phyloP scores from a whole-genome alignment of 2,329 filamentous ascomycete species.

The Ceratocystis alfenasii region DNA sequence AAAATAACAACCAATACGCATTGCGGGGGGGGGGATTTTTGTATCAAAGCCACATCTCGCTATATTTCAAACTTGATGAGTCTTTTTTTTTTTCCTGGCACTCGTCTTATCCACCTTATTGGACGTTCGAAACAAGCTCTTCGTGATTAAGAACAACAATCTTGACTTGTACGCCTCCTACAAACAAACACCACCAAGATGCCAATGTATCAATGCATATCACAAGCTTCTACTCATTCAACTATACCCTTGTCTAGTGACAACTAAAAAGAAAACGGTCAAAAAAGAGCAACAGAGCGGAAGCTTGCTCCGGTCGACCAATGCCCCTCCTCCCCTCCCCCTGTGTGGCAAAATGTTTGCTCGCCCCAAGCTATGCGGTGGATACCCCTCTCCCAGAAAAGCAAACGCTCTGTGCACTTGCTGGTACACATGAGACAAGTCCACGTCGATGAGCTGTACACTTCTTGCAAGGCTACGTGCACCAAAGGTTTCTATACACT shows the following conservation, averaged over 20 bases:
- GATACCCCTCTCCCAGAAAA: neutral
- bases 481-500: neutral
- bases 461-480: neutral
- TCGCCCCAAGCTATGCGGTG: neutral
- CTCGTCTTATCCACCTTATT: neutral
- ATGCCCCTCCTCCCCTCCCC: neutral
- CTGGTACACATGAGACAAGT: neutral
- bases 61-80: neutral
- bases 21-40: neutral
- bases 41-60: neutral
- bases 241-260: neutral
- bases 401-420: neutral
- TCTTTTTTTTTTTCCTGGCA: neutral
- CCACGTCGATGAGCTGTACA: neutral
- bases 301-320: slow-evolving; percentile 3
- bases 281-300: neutral
- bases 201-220: neutral
- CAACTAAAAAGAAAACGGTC: neutral
- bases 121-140: neutral
- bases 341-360: slow-evolving; percentile 5
- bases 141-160: neutral
- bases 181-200: neutral
- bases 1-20: neutral
- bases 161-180: neutral
- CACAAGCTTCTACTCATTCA: neutral